Evolutionary conservation across 495 filamentous ascomycete species (phyloP), one percentile per base, ranked within the genome.

Genomic region (Aspergillus leporis): DNA sequence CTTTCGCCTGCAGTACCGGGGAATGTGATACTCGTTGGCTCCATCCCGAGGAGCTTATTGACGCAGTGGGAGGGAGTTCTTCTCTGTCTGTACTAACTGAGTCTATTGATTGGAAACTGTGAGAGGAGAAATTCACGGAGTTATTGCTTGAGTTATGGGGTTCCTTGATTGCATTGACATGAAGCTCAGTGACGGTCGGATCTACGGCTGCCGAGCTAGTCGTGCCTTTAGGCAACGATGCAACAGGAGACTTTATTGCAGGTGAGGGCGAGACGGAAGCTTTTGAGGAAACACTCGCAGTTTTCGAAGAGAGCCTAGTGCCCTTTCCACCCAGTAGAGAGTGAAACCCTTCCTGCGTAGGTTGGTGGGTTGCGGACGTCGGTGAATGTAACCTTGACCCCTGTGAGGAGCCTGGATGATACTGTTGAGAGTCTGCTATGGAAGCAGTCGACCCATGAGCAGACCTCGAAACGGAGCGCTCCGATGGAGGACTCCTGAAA

Each of bases 111-210:
- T 72, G 68, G 23, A 67, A 23, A 13, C 63, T 67, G 32, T 69
- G 67, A 4, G 67, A 59, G 12, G 73, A 59, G 16, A 61, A 54
- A 56, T 71, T 77, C 40, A 67, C 36, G 19, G 73, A 70, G 58
- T 71, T 78, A 45, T 72, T 69, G 22, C 74, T 65, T 5, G 70
- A 68, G 22, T 60, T 70, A 19, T 73, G 76, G 12, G 73, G 61
- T 34, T 85, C 82, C 66, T 77, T 82, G 43, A 84, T 70, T 19
- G 79, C 84, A 61, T 74, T 85, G 23, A 83, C 80, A 63, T 84
- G 81, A 16, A 86, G 66, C 25, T 87, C 81, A 12, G 80, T 84
- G 38, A 87, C 66, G 8, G 75, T 66, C 18, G 77, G 73, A 56
- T 77, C 73, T 30, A 65, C 70, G 28, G 69, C 66, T 30, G 71